Base-by-base conservation (phyloP, 2,329 filamentous ascomycete genomes). In the Pseudopithomyces maydicus region DNA sequence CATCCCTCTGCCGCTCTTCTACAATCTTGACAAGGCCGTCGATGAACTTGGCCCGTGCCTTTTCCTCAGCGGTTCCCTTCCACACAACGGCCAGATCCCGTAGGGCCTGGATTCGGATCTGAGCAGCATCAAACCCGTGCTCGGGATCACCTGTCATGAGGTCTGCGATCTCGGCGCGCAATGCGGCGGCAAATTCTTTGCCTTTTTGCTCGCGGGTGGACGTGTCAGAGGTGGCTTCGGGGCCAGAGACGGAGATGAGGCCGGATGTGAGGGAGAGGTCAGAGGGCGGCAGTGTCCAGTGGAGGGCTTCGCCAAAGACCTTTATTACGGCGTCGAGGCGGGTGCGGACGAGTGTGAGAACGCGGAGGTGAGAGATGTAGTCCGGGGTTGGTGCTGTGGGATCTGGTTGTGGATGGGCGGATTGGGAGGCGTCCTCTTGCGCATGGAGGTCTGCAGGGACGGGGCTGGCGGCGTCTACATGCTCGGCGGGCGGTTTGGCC, bases 31-130 rank as follows among this genome's bases (percentile, higher is more conserved):
- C 87, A 66, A 99, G 75, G 50, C 84, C 84, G 62, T 98, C 94
- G 17, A 99, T 88, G 72, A 97, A 92, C 68, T 86, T 90, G 10
- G 79, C 79, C 52, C 95, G 82, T 6, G 92, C 91, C 77, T 91
- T 96, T 74, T 98, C 95, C 78, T 99, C 95, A 0, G 91, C 90
- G 2, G 95, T 97, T n/a, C 92, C 92, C 73, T 90, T 94, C 93
- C 95, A 99, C 20, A 99, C 88, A n/a, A 79, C 79, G 3, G 87
- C 86, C 61, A 98, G 78, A 60, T 88, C 84, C 69, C 92, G 88
- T 54, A 98, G 81, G 70, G 90, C 87, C 69, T 92, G 88, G 14
- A 98, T 88, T 43, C 91, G 82, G 54, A 83, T 82, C 12, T 85
- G 85, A 0, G 95, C 95, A 55, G 88, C 87, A 62, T 91, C 88